phyloP scores from a whole-genome alignment of 495 filamentous ascomycete genomes.

The Astrocystis sublimbata region DNA sequence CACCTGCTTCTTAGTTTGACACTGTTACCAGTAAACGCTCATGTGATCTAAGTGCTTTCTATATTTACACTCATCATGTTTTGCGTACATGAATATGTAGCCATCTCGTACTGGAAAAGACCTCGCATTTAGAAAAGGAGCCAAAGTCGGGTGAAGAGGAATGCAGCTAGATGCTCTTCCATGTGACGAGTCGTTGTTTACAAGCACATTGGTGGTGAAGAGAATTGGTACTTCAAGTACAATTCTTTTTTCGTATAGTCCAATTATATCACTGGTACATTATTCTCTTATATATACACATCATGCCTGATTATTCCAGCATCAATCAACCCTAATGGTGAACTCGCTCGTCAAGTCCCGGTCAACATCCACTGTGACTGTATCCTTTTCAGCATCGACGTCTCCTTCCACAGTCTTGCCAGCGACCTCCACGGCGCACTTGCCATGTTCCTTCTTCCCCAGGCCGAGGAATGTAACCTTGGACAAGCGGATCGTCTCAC shows the following conservation, averaged over 20 bases:
- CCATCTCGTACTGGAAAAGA: too few relatives aligned
- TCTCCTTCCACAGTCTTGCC: not conserved
- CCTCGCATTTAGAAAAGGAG: too few relatives aligned
- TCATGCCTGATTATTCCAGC: not conserved
- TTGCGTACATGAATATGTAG: too few relatives aligned
- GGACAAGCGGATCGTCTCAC: slow-evolving; percentile 50
- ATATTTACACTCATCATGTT: too few relatives aligned
- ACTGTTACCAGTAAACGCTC: not conserved
- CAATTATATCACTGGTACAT: not conserved
- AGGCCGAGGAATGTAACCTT: slow-evolving; percentile 58
- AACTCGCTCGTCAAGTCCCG: not conserved
- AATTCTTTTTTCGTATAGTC: not conserved
- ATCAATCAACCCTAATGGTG: slow-evolving; percentile 6
- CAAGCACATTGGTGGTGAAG: not conserved
- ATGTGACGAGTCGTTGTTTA: too few relatives aligned
- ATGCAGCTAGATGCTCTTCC: too few relatives aligned
- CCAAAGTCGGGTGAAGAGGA: too few relatives aligned
- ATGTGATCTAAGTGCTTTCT: not conserved
- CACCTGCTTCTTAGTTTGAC: not conserved
- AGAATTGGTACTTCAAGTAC: not conserved
- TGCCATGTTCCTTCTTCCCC: not conserved
- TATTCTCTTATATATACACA: not conserved
- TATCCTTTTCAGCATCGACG: not conserved
- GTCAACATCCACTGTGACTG: not conserved
- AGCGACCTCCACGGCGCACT: not conserved